Percentiles rank a stretch among this genome's conserved stretches.
Conservation (phyloP, 352 stramenopile species). For the Pythium volutum region DNA sequence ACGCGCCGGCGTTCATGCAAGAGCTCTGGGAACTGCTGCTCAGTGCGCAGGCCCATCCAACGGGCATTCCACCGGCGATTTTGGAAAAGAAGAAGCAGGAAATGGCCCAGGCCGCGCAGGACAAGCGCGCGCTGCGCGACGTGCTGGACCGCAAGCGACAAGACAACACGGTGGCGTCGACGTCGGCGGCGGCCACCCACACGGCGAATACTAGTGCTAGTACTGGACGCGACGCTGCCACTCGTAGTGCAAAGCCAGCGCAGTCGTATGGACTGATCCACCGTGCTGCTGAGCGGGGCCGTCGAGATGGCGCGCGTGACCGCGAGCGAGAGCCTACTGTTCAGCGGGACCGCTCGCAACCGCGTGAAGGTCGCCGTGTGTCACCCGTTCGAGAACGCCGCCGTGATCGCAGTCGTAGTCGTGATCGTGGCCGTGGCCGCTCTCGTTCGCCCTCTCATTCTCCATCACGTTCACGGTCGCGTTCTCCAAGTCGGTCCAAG, state of each 20-base stretch:
- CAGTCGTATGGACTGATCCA: conserved; percentile 19
- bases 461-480: conserved; percentile 13
- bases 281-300: too few species aligned
- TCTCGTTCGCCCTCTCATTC: conserved; percentile 17
- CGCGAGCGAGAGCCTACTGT: background rate
- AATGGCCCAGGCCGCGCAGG: conserved; percentile 52
- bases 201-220: background rate
- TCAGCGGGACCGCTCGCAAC: conserved; percentile 4
- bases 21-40: conserved; percentile 90
- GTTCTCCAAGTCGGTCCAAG: conserved; percentile 19
- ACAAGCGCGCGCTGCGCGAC: conserved; percentile 58
- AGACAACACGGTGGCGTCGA: too few species aligned
- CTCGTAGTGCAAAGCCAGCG: background rate
- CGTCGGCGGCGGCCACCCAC: background rate
- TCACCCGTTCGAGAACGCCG: conserved; percentile 1
- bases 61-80: conserved; percentile 83
- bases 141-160: conserved; percentile 54
- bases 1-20: conserved; percentile 77
- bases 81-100: conserved; percentile 91
- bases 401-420: conserved; percentile 7
- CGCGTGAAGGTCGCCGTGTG: conserved; percentile 17
- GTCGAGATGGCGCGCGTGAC: background rate
- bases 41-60: conserved; percentile 84
- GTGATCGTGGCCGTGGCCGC: background rate
- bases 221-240: background rate